Evolutionary conservation across 2,329 filamentous ascomycete species (phyloP), one percentile per base, ranked within the genome.

Genomic region (Calycina marina): DNA sequence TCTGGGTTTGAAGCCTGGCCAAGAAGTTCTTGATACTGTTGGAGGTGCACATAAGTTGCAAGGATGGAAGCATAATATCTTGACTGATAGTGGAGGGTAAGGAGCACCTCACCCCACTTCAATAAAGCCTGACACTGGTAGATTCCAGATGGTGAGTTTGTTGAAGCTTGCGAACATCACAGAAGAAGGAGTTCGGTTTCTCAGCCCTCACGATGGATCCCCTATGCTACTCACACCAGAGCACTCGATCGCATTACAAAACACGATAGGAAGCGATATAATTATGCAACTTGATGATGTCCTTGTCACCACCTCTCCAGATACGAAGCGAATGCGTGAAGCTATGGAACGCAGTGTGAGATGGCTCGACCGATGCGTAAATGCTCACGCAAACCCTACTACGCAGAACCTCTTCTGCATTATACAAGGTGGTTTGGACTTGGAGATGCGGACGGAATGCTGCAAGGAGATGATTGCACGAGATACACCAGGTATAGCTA

Each of bases 221-320:
- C 88, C 88, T 5, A 96, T 98, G 90, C 74, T 98, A 8, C 73
- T 98, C 28, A 98, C 90, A 0, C 90, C 90, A 0, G 92, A 98
- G 56, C 88, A 96, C 60, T 96, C 90, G 1, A 94, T 98, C 47
- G 78, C 77, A 8, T 67, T 98, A 3, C 90, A 98, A 55, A 96
- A 98, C 57, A 88, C 79, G 34, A 98, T 98, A 49, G 90, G 90
- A 42, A 93, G 84, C 41, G 90, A 98, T 58, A 96, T 98, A 47
- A 94, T 96, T 44, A 98, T 98, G 92, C 92, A 98, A 58, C 74
- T 98, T 4, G 90, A 98, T 62, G 92, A 98, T 56, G 92, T 98
- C 10, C 79, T 98, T 31, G 88, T 85, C 17, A 96, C 90, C 0
- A 98, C 90, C 0, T 94, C 85, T 0, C 88, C 88, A 0, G 90